Evolutionary conservation across 2,329 filamentous ascomycete species (phyloP).

Genomic region (Cercospora sp.): DNA sequence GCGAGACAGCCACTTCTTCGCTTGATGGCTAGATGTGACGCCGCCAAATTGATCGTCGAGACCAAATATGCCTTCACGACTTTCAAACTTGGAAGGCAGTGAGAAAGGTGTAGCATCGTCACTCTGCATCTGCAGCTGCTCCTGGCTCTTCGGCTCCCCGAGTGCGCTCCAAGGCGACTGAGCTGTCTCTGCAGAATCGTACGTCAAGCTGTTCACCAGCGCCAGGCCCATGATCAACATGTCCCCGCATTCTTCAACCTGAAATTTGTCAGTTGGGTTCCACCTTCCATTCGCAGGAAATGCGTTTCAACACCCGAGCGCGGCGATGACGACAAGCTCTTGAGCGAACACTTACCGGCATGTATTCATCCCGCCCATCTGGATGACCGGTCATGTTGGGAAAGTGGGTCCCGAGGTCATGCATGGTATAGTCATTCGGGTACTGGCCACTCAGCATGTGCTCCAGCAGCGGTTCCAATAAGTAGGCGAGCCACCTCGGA

Average conservation of each 20-base stretch:
- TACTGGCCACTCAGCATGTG: slow-evolving; percentile 82
- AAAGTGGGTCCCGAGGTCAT: slow-evolving; percentile 71
- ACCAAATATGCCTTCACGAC: slow-evolving; percentile 53
- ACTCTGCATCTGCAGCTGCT: slow-evolving; percentile 23
- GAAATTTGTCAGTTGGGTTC: not conserved
- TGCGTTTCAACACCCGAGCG: not conserved
- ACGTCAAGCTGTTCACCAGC: slow-evolving; percentile 71
- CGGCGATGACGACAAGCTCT: not conserved
- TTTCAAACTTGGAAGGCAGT: slow-evolving; percentile 46
- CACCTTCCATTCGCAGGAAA: not conserved
- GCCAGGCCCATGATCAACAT: slow-evolving; percentile 69
- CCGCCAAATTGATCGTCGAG: slow-evolving; percentile 64
- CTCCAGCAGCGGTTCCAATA: slow-evolving; percentile 77
- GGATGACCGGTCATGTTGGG: slow-evolving; percentile 76
- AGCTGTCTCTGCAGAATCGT: slow-evolving; percentile 57
- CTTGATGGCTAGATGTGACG: slow-evolving; percentile 56
- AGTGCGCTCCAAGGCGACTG: slow-evolving; percentile 60
- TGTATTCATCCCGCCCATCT: slow-evolving; percentile 69
- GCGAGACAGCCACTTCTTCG: slow-evolving; percentile 64
- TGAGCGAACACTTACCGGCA: slow-evolving; percentile 52
- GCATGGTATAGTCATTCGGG: slow-evolving; percentile 78
- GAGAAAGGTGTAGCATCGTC: slow-evolving; percentile 53
- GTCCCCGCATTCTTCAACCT: slow-evolving; percentile 72
- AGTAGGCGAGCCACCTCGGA: slow-evolving; percentile 74
- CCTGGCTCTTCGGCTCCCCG: slow-evolving; percentile 34